Evolutionary conservation across 441 rosid species (phyloP).

Genomic region (Mallotus repandus): DNA sequence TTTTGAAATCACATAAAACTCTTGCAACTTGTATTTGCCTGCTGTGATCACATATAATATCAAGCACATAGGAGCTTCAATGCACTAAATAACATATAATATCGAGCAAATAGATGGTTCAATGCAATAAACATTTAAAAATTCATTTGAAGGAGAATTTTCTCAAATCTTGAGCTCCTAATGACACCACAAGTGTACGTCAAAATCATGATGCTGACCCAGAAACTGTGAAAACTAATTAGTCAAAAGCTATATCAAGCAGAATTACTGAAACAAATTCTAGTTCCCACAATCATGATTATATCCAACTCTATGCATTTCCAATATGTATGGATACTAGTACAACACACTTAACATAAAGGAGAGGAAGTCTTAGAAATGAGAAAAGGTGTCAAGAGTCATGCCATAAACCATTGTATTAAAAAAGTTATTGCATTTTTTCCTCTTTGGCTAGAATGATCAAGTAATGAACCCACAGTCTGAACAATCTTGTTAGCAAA

Average conservation of each 20-base stretch:
- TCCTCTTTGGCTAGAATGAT: neutral
- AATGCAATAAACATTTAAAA: neutral
- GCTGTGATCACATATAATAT: neutral
- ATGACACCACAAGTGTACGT: neutral
- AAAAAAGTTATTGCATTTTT: neutral
- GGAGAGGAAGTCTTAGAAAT: neutral
- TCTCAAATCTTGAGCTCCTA: neutral
- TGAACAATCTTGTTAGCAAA: neutral
- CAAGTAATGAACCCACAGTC: neutral
- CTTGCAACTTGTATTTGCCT: neutral
- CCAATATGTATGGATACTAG: neutral
- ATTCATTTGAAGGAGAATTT: neutral
- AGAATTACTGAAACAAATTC: neutral
- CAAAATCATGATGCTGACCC: neutral
- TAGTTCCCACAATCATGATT: neutral
- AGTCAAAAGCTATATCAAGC: neutral
- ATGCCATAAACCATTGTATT: neutral
- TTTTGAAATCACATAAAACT: neutral
- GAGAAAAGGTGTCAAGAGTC: neutral
- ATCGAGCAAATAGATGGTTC: no score
- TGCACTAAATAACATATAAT: no score
- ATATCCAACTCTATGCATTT: neutral
- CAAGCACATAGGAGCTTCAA: no score
- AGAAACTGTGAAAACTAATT: neutral
- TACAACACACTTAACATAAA: neutral